Evolutionary conservation across 768 basidiomycete species (phyloP).

Genomic region (Boletellus emodensis): DNA sequence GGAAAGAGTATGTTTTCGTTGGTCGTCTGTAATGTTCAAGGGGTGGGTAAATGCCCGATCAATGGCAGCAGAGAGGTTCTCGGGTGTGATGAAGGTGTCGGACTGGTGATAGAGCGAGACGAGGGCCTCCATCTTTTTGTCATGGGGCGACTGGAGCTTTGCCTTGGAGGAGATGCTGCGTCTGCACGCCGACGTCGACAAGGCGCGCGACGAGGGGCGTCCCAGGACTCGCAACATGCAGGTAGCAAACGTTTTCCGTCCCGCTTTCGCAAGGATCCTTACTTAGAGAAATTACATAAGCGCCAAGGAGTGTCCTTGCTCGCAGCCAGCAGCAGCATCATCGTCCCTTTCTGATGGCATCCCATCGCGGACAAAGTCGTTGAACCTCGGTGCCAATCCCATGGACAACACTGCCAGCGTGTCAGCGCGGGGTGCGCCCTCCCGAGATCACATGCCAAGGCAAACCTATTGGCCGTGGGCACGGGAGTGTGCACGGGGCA

Average conservation of each 20-base stretch:
- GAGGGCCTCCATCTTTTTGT: conserved; percentile 59
- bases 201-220: conserved; percentile 5
- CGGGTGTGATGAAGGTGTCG: conserved; percentile 63
- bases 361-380: not conserved
- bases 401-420: too few relatives aligned
- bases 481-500: too few relatives aligned
- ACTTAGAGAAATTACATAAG: conserved; percentile 15
- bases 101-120: conserved; percentile 77
- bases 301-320: not conserved
- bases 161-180: conserved; percentile 22
- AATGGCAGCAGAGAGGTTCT: conserved; percentile 61
- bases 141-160: conserved; percentile 15
- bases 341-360: too few relatives aligned
- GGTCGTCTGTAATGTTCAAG: conserved; percentile 14
- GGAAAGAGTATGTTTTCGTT: conserved; percentile 8
- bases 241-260: not conserved
- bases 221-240: conserved; percentile 13
- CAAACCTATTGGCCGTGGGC: too few relatives aligned
- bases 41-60: conserved; percentile 54
- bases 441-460: too few relatives aligned
- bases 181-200: conserved; percentile 5
- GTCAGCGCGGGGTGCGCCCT: too few relatives aligned
- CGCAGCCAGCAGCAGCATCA: too few relatives aligned
- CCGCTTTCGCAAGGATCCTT: not conserved
- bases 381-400: not conserved